Evolutionary conservation across 176 grass and related monocot species (phyloP), one percentile per base, ranked within the genome.

Genomic region (Elaeis guineensis): DNA sequence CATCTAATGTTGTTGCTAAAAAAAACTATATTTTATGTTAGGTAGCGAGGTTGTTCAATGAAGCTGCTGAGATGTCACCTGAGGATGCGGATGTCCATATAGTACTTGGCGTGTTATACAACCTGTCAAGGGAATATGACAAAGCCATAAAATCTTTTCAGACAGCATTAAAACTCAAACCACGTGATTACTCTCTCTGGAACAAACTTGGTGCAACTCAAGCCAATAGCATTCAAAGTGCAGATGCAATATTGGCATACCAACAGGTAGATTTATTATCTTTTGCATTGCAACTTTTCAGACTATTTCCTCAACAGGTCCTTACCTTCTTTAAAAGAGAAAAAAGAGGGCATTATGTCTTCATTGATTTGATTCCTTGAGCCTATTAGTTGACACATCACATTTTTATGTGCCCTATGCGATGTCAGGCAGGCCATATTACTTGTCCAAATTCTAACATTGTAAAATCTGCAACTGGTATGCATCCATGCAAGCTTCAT

Each of bases 201-300:
- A 98, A 98, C 70, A 98, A 98, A 54, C 93, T 98, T 71, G 93
- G 93, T 76, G 93, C 93, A 17, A 98, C 93, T 26, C 93, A 92
- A 89, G 93, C 93, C 67, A 98, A 98, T 39, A 98, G 93, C 67
- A 68, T 98, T 66, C 93, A 92, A 57, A 92, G 93, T 80, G 88
- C 84, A 51, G 88, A 98, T 62, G 93, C 93, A 21, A 85, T 98
- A 83, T 75, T 82, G 30, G 93, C 93, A 63, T 98, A 98, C 69
- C 93, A 92, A 75, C 85, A 98, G 87, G 92, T 97, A 83, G 63
- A 15, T 21, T 58, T 6, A 55, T 71, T 55, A 19, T 17, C 17
- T 44, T 44, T 12, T 44, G 11, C 11, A 14, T 44, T 44, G 35
- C 11, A 14, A 14, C 9, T 44, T 12, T 44, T 44, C 35, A 12